These are phyloP conservation scores for Teratosphaeriaceae sp. DNA, from an alignment of 2,329 filamentous ascomycete species.

Conservation along the genomic window DNA sequence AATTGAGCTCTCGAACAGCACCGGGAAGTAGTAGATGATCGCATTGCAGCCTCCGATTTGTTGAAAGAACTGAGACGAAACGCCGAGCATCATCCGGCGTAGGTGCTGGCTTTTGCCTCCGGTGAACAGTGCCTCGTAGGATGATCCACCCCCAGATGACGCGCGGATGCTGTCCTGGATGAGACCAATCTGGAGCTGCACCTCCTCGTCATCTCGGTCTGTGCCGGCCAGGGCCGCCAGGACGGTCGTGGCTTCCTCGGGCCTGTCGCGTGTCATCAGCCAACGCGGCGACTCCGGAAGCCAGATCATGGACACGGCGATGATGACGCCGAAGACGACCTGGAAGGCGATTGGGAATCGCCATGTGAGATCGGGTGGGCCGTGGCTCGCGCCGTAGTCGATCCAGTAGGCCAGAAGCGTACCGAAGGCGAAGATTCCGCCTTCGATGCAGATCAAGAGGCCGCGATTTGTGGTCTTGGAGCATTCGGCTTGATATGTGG, in stretches of 20 bases:
- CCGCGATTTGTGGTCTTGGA: slow-evolving; percentile 52
- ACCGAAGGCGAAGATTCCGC: slow-evolving; percentile 46
- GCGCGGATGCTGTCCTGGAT: slow-evolving; percentile 53
- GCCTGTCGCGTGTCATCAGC: slow-evolving; percentile 38
- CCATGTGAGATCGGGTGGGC: too few species aligned
- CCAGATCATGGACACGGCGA: slow-evolving; percentile 37
- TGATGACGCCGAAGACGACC: slow-evolving; percentile 42
- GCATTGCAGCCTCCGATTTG: slow-evolving; percentile 43
- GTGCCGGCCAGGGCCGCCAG: slow-evolving; percentile 45
- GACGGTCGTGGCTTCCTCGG: slow-evolving; percentile 43
- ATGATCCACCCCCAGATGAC: slow-evolving; percentile 35
- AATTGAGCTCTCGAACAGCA: too few species aligned
- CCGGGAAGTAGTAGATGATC: slow-evolving; percentile 41
- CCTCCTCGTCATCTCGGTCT: slow-evolving; percentile 49
- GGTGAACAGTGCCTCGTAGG: slow-evolving; percentile 51
- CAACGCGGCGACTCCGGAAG: slow-evolving; percentile 42
- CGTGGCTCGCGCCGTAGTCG: too few species aligned
- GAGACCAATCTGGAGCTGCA: slow-evolving; percentile 54
- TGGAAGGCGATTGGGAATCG: slow-evolving; percentile 51
- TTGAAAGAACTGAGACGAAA: slow-evolving; percentile 55
- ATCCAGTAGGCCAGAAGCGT: slow-evolving; percentile 48
- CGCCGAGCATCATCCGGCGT: slow-evolving; percentile 57
- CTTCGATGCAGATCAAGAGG: slow-evolving; percentile 54
- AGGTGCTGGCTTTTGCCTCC: slow-evolving; percentile 59
- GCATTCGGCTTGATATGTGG: slow-evolving; percentile 49